phyloP scores from a whole-genome alignment of 331 rosid species.

The Stylosanthes scabra region DNA sequence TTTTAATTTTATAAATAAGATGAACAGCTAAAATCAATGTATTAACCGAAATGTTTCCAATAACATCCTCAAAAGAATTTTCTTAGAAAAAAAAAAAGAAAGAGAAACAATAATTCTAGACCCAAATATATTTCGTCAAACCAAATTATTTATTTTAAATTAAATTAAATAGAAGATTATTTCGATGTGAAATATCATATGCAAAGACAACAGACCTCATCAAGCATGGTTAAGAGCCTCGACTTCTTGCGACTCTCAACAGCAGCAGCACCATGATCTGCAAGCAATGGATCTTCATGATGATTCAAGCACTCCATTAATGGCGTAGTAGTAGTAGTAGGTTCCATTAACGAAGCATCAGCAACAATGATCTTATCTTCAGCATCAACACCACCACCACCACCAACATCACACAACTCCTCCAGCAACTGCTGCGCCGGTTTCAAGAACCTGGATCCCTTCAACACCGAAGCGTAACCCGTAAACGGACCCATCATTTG shows the following conservation, averaged over 20 bases:
- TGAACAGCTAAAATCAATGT: no score
- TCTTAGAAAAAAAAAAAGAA: no score
- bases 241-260: constrained; percentile 61
- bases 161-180: no score
- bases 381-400: constrained; percentile 47
- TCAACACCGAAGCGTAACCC: constrained; percentile 76
- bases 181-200: no score
- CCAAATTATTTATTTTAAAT: no score
- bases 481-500: constrained; percentile 64
- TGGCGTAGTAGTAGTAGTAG: not conserved
- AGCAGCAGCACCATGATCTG: constrained; percentile 49
- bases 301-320: constrained; percentile 39
- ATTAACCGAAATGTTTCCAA: no score
- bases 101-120: no score
- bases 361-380: constrained; percentile 42
- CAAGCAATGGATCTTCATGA: constrained; percentile 47
- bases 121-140: no score
- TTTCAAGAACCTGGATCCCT: constrained; percentile 80
- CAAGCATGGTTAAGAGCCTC: constrained; percentile 75
- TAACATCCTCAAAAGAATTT: no score
- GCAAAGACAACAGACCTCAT: constrained; percentile 61
- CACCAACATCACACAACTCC: constrained; percentile 66
- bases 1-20: no score
- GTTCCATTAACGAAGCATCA: constrained; percentile 52
- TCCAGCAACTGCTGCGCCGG: constrained; percentile 76